phyloP scores from a whole-genome alignment of 306 rosid genomes.

The Prunus mume region DNA sequence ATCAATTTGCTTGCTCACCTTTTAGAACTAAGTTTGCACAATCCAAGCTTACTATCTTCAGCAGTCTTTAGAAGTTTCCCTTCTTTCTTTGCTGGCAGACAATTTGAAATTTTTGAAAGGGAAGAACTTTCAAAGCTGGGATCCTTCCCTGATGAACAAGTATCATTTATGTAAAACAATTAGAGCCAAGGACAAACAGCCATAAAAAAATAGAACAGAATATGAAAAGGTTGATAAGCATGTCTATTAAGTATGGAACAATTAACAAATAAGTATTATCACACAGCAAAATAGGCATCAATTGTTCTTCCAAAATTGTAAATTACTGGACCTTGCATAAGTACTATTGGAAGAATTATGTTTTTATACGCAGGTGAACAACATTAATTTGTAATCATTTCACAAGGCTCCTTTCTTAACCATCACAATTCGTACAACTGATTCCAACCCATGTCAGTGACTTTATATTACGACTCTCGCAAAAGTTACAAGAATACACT shows the following conservation, averaged over 20 bases:
- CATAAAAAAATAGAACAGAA: background rate
- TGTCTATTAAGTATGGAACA: background rate
- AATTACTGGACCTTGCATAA: background rate
- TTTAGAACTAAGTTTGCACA: conserved; percentile 28
- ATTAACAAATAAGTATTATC: background rate
- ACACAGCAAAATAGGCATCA: background rate
- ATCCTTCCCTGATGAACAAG: conserved; percentile 31
- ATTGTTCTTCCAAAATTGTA: background rate
- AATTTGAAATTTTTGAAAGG: conserved; percentile 26
- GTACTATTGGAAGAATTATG: background rate
- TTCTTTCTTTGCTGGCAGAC: conserved; percentile 34
- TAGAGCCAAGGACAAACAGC: background rate
- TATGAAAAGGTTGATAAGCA: background rate
- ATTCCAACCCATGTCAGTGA: too few relatives aligned
- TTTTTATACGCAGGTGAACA: too few relatives aligned
- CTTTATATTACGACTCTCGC: too few relatives aligned
- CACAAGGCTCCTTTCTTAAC: too few relatives aligned
- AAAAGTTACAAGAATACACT: too few relatives aligned
- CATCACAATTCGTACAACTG: too few relatives aligned
- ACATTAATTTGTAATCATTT: too few relatives aligned
- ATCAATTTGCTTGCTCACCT: conserved; percentile 35
- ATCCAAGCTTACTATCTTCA: conserved; percentile 42
- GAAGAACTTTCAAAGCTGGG: conserved; percentile 17
- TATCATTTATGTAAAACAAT: conserved; percentile 5
- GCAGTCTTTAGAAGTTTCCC: conserved; percentile 25